These are phyloP conservation scores for Sugiyamaella mastotermitis DNA, from an alignment of 805 yeast species.

Conservation along the genomic window DNA sequence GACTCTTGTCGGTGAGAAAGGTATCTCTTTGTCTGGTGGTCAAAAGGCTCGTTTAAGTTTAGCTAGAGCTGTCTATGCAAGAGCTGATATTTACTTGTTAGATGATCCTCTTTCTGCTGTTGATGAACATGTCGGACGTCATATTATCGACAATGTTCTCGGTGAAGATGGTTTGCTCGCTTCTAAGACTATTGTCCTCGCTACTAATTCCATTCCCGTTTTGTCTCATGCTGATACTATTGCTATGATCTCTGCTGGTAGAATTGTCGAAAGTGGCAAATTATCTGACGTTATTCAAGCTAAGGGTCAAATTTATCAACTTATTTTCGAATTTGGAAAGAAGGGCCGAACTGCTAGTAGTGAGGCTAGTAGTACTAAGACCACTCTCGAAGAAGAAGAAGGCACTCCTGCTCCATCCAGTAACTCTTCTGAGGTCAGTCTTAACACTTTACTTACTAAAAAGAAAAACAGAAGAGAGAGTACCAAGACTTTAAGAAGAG, in stretches of 20 bases:
- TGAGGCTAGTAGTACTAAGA: conserved; percentile 14
- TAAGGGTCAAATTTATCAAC: conserved; percentile 20
- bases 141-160: conserved; percentile 67
- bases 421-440: conserved; percentile 5
- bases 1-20: conserved; percentile 81
- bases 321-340: conserved; percentile 24
- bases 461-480: conserved; percentile 20
- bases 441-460: neutral
- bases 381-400: conserved; percentile 5
- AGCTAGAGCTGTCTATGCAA: conserved; percentile 73
- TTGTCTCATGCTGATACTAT: conserved; percentile 68
- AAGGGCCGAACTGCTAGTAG: conserved; percentile 11
- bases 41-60: conserved; percentile 77
- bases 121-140: conserved; percentile 81
- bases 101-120: conserved; percentile 84
- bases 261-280: conserved; percentile 33
- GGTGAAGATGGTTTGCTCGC: conserved; percentile 75
- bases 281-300: conserved; percentile 24
- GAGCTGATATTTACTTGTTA: conserved; percentile 58
- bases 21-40: conserved; percentile 83
- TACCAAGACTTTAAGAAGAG: conserved; percentile 42
- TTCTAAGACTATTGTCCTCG: conserved; percentile 68
- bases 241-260: conserved; percentile 54
- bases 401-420: conserved; percentile 8
- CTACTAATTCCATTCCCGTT: conserved; percentile 83